These are phyloP conservation scores for Casuarina glauca DNA, from an alignment of 306 rosid species.

Conservation along the genomic window DNA sequence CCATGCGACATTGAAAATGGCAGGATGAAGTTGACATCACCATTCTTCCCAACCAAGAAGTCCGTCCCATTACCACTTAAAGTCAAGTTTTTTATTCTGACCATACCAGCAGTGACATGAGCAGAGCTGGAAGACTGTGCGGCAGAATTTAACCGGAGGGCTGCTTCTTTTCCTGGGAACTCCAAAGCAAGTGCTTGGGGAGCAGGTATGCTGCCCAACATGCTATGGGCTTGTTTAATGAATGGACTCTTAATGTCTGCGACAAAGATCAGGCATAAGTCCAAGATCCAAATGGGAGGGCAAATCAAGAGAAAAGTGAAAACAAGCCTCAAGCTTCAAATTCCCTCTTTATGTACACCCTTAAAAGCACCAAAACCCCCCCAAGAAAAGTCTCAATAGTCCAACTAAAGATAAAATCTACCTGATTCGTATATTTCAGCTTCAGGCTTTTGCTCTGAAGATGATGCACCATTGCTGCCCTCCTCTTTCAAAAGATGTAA, in stretches of 20 bases:
- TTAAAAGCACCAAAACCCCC: not conserved
- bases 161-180: slow-evolving; percentile 63
- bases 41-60: slow-evolving; percentile 61
- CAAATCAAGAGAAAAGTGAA: not conserved
- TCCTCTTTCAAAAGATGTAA: slow-evolving; percentile 35
- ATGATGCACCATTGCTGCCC: slow-evolving; percentile 40
- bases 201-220: slow-evolving; percentile 73
- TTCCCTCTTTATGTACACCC: not conserved
- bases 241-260: slow-evolving; percentile 54
- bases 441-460: slow-evolving; percentile 40
- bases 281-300: not conserved
- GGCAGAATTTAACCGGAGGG: slow-evolving; percentile 43
- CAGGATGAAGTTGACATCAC: slow-evolving; percentile 45
- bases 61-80: slow-evolving; percentile 51
- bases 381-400: slow-evolving; percentile 5
- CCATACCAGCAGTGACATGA: slow-evolving; percentile 80
- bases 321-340: slow-evolving; percentile 1
- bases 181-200: slow-evolving; percentile 83
- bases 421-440: slow-evolving; percentile 46
- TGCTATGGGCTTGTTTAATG: slow-evolving; percentile 48
- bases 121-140: slow-evolving; percentile 66
- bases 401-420: slow-evolving; percentile 26
- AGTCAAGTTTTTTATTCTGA: slow-evolving; percentile 59
- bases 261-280: slow-evolving; percentile 3
- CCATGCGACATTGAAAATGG: slow-evolving; percentile 44